Evolutionary conservation across 208 protist genomes (phyloP).

Genomic region (Acanthamoeba culbertsoni): DNA sequence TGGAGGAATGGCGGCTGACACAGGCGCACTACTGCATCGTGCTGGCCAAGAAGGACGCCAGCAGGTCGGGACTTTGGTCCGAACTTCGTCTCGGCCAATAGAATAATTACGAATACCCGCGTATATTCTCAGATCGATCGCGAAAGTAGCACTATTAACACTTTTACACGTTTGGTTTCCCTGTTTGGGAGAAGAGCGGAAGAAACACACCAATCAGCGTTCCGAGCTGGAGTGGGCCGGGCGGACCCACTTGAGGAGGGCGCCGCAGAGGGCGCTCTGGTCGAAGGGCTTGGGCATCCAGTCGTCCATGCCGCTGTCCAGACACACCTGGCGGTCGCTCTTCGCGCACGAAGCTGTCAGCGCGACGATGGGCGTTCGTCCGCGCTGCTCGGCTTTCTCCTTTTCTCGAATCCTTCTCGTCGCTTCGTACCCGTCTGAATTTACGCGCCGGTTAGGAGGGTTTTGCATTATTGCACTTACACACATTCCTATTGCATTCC

Average conservation of each 20-base stretch:
- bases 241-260: not conserved
- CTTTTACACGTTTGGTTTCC: too few species aligned
- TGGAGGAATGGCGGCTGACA: slow-evolving; percentile 25
- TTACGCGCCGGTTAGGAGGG: not conserved
- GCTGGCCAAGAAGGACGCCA: not conserved
- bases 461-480: not conserved
- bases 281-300: slow-evolving; percentile 25
- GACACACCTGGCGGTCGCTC: not conserved
- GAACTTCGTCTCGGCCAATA: not conserved
- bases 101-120: too few species aligned
- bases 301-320: slow-evolving; percentile 46
- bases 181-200: too few species aligned
- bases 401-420: not conserved
- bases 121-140: too few species aligned
- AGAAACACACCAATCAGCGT: too few species aligned
- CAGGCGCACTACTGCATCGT: slow-evolving; percentile 49
- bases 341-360: not conserved
- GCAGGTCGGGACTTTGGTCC: not conserved
- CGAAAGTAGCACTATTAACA: too few species aligned
- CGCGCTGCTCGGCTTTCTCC: not conserved
- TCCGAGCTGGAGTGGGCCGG: too few species aligned
- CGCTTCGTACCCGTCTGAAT: not conserved
- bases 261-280: not conserved
- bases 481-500: too few species aligned
- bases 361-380: not conserved